Evolutionary conservation across 2,329 filamentous ascomycete species (phyloP).

Genomic region (Pseudogymnoascus sp.): DNA sequence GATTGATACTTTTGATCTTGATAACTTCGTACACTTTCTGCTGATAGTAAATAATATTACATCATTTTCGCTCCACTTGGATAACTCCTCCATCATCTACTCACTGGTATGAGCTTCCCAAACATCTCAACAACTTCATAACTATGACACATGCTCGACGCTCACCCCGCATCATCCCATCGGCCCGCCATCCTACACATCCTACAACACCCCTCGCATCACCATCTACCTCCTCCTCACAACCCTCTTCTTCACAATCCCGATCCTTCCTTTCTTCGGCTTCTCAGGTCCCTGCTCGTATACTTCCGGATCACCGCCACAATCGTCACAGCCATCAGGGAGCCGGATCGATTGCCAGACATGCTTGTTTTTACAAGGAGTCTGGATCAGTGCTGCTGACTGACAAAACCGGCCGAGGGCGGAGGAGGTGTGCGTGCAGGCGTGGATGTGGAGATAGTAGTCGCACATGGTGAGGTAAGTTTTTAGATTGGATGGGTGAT

Average conservation of each 20-base stretch:
- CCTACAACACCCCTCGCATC: not conserved
- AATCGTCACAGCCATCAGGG: not conserved
- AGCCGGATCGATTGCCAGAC: conserved; percentile 1
- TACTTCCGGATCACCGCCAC: not conserved
- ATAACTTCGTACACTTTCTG: not conserved
- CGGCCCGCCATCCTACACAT: not conserved
- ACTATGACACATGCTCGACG: not conserved
- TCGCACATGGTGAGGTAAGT: conserved; percentile 3
- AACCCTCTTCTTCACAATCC: not conserved
- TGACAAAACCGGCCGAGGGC: not conserved
- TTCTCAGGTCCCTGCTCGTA: not conserved
- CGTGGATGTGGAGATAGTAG: conserved; percentile 2
- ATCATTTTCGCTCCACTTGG: not conserved
- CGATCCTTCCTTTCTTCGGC: not conserved
- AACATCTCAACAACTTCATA: not conserved
- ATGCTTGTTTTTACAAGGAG: not conserved
- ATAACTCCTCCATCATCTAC: not conserved
- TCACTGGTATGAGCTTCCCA: too few relatives aligned
- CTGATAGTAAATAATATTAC: not conserved
- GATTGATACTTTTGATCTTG: not conserved
- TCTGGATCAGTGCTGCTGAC: not conserved
- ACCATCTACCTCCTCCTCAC: not conserved
- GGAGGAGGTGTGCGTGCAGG: not conserved
- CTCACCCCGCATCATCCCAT: not conserved
- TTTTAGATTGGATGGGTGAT: not conserved